phyloP scores from a whole-genome alignment of 208 protist genomes.

The Acanthamoeba sp. region DNA sequence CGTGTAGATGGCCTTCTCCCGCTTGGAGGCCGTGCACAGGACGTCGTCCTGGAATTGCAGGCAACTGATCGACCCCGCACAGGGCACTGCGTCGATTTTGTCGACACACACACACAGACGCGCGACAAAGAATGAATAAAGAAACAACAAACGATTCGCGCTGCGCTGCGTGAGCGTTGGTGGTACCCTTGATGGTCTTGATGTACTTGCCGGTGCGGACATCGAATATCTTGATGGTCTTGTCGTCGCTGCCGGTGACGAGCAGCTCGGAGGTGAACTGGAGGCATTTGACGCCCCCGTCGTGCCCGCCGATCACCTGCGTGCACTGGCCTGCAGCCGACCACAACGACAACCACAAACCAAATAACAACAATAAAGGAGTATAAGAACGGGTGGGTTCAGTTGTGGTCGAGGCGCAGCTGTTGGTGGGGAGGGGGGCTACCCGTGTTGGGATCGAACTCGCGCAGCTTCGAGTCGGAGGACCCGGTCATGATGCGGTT shows the following conservation, averaged over 20 bases:
- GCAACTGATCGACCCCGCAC: slow-evolving; percentile 62
- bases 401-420: no score
- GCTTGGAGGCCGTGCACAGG: slow-evolving; percentile 65
- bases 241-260: slow-evolving; percentile 68
- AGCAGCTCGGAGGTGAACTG: slow-evolving; percentile 57
- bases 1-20: slow-evolving; percentile 68
- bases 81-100: not conserved
- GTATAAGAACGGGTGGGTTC: no score
- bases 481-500: slow-evolving; percentile 67
- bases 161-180: not conserved
- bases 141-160: no score
- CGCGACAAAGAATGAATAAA: not conserved
- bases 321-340: slow-evolving; percentile 7
- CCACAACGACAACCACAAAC: not conserved
- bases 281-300: slow-evolving; percentile 66
- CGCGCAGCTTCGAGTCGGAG: slow-evolving; percentile 43
- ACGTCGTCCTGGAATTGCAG: slow-evolving; percentile 69
- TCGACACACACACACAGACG: no score
- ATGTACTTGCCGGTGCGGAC: slow-evolving; percentile 55
- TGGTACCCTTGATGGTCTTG: slow-evolving; percentile 53
- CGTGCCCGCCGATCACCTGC: slow-evolving; percentile 37
- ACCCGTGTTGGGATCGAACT: slow-evolving; percentile 68
- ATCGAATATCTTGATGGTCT: slow-evolving; percentile 74
- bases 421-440: not conserved
- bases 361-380: no score